phyloP scores from a whole-genome alignment of 805 yeast species.

The Spathaspora boniae region DNA sequence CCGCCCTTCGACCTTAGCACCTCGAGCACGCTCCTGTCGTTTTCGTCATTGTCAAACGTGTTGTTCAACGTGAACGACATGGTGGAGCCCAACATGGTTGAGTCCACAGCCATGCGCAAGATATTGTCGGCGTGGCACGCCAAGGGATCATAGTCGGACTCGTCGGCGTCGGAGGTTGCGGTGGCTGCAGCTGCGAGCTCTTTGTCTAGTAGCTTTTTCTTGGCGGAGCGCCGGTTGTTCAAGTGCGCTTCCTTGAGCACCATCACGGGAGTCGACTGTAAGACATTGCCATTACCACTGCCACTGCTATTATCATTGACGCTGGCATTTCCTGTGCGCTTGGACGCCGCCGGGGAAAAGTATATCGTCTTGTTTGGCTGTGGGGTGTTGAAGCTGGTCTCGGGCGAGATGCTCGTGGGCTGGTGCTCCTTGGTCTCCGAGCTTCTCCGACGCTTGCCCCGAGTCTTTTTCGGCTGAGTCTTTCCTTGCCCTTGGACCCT shows the following conservation, averaged over 20 bases:
- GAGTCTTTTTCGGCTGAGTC: too few relatives aligned
- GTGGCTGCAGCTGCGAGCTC: too few relatives aligned
- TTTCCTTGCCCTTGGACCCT: too few relatives aligned
- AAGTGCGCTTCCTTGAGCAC: constrained; percentile 17
- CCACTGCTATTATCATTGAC: too few relatives aligned
- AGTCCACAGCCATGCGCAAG: constrained; percentile 45
- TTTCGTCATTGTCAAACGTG: constrained; percentile 22
- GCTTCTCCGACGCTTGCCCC: too few relatives aligned
- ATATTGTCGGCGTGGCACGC: constrained; percentile 47
- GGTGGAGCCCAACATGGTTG: constrained; percentile 43
- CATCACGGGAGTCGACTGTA: constrained; percentile 26
- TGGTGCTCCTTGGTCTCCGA: not conserved
- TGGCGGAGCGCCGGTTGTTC: constrained; percentile 13
- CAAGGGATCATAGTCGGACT: too few relatives aligned
- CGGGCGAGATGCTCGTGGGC: constrained; percentile 1
- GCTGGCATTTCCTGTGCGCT: too few relatives aligned
- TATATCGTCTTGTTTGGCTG: constrained; percentile 23
- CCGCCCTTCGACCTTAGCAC: constrained; percentile 11
- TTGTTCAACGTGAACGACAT: constrained; percentile 34
- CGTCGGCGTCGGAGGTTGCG: not conserved
- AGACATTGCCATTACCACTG: too few relatives aligned
- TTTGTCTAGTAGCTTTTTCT: constrained; percentile 11
- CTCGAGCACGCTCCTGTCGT: constrained; percentile 14
- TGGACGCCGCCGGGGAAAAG: constrained; percentile 27
- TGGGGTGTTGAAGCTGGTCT: constrained; percentile 20